These are phyloP conservation scores for Vinca minor DNA, from an alignment of 257 asterid species.

Conservation along the genomic window DNA sequence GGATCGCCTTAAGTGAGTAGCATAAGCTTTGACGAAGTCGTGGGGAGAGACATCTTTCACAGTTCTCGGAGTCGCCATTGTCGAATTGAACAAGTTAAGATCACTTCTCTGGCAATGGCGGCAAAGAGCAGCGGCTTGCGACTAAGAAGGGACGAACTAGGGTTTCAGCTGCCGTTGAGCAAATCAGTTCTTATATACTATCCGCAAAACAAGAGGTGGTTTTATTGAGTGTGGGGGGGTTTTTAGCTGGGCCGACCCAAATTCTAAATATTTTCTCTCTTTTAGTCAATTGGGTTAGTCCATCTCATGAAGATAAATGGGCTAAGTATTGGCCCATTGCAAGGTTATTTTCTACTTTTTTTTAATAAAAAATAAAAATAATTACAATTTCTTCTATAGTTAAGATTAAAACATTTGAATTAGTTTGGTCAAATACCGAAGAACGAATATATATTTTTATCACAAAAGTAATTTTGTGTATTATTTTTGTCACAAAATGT, in stretches of 20 bases:
- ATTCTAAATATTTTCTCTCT: neutral
- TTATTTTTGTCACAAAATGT: too few relatives aligned
- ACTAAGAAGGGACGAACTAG: slow-evolving; percentile 6
- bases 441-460: too few relatives aligned
- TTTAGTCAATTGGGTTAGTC: too few relatives aligned
- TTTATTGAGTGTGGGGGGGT: neutral
- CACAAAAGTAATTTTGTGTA: too few relatives aligned
- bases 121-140: slow-evolving; percentile 1
- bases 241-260: neutral
- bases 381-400: too few relatives aligned
- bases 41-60: slow-evolving; percentile 85
- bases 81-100: neutral
- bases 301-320: neutral
- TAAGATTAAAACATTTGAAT: too few relatives aligned
- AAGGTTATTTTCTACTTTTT: too few relatives aligned
- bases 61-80: slow-evolving; percentile 49
- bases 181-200: neutral
- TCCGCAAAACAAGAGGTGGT: neutral
- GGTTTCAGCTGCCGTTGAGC: slow-evolving; percentile 1
- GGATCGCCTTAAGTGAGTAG: slow-evolving; percentile 77
- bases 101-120: neutral
- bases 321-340: neutral
- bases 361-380: too few relatives aligned
- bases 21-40: slow-evolving; percentile 67
- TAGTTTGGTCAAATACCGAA: too few relatives aligned